A percentile compares a stretch with the other conserved stretches of the same genome.
Conservation (phyloP, 345 rosid genomes). For the Lenwebbia sp. region DNA sequence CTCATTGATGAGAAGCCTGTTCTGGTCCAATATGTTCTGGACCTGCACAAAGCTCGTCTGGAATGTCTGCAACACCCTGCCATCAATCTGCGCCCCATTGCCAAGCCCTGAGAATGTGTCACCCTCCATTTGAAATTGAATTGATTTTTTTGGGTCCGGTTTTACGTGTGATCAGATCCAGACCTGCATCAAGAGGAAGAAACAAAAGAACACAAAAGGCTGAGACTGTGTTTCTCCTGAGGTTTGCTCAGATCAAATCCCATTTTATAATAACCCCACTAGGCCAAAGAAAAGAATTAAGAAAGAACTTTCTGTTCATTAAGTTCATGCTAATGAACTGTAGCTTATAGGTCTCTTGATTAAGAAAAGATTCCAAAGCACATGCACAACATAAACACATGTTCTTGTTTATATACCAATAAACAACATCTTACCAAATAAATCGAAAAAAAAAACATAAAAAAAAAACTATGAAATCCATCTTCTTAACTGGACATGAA, state of each 20-base stretch:
- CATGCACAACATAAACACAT: background rate
- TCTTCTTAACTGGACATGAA: background rate
- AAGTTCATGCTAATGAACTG: background rate
- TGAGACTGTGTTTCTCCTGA: background rate
- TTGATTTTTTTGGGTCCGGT: background rate
- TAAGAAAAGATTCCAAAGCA: background rate
- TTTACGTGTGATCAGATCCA: slow-evolving; percentile 5
- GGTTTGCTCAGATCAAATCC: background rate
- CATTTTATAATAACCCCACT: background rate
- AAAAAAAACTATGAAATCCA: background rate
- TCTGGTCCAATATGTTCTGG: slow-evolving; percentile 58
- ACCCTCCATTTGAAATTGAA: slow-evolving; percentile 43
- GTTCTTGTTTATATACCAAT: background rate
- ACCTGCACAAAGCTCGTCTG: slow-evolving; percentile 69
- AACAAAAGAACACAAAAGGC: background rate
- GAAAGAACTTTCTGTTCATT: background rate
- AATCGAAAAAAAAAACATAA: background rate
- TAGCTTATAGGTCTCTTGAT: background rate
- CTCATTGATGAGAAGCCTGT: slow-evolving; percentile 61
- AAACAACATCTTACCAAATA: background rate
- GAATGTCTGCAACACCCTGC: slow-evolving; percentile 59
- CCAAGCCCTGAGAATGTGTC: slow-evolving; percentile 38
- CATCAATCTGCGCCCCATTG: slow-evolving; percentile 37
- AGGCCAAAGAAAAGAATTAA: background rate
- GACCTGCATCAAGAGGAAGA: slow-evolving; percentile 8